phyloP scores from a whole-genome alignment of 805 yeast species.

The Yarrowia sp. region DNA sequence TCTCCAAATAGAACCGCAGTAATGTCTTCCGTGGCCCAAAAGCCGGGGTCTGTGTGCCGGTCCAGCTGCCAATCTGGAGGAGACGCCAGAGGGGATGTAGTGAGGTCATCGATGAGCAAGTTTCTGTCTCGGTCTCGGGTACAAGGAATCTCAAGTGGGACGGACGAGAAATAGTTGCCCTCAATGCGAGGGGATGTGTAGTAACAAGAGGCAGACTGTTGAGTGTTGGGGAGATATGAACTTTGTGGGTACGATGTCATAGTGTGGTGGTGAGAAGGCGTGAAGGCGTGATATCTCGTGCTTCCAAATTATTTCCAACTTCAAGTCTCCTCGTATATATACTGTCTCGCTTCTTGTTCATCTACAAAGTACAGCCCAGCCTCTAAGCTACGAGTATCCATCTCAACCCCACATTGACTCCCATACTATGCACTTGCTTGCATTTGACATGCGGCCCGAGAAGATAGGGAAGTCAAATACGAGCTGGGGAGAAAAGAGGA shows the following conservation, averaged over 20 bases:
- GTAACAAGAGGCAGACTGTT: background rate
- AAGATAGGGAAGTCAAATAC: conserved; percentile 1
- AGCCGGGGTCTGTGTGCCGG: background rate
- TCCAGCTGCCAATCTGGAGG: conserved; percentile 17
- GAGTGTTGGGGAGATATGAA: conserved; percentile 14
- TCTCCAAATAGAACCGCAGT: no score
- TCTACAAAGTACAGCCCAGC: no score
- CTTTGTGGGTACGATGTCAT: conserved; percentile 3
- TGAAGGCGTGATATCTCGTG: background rate
- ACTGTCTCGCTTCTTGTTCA: background rate
- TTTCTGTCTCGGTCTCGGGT: background rate
- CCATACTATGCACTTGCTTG: conserved; percentile 8
- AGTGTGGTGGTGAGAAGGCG: background rate
- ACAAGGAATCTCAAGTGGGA: background rate
- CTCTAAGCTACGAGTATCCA: no score
- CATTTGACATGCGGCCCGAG: background rate
- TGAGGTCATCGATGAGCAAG: background rate
- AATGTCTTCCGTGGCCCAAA: background rate
- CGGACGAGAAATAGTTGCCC: conserved; percentile 1
- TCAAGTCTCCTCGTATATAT: background rate
- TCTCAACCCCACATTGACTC: no score
- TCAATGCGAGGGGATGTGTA: background rate
- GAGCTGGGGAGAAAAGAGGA: background rate
- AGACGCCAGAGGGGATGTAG: conserved; percentile 23
- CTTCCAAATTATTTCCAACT: no score